A percentile compares a stretch with the other conserved stretches of the same genome.
Conservation (phyloP, 805 yeast genomes). For the Candida schatavii region DNA sequence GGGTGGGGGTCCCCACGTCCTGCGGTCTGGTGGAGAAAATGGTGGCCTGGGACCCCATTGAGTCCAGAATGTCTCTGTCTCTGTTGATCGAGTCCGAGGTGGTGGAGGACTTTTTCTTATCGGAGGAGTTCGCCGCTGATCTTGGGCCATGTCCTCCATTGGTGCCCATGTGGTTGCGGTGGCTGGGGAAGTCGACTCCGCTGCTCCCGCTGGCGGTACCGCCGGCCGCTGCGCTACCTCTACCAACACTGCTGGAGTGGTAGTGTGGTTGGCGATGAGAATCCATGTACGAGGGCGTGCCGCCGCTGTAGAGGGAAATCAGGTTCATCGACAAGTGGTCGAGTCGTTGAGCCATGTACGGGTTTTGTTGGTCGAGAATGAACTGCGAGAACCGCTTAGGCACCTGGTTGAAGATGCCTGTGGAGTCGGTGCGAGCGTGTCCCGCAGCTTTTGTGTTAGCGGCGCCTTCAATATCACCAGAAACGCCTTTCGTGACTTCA, state of each 20-base stretch:
- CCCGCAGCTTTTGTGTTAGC: too few relatives aligned
- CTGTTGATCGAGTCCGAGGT: conserved; percentile 9
- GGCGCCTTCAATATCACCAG: too few relatives aligned
- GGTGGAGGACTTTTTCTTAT: conserved; percentile 6
- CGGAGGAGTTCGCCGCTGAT: conserved; percentile 4
- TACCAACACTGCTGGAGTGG: not conserved
- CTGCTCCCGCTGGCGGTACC: not conserved
- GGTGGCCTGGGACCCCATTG: conserved; percentile 44
- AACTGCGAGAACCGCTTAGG: conserved; percentile 41
- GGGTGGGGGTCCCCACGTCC: conserved; percentile 7
- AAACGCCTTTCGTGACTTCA: not conserved
- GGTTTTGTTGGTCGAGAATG: conserved; percentile 32
- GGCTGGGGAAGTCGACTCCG: too few relatives aligned
- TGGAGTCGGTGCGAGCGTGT: not conserved
- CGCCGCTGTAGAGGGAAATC: conserved; percentile 5
- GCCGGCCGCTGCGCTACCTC: not conserved
- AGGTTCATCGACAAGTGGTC: conserved; percentile 18
- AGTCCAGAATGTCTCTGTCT: conserved; percentile 28
- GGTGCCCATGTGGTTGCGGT: too few relatives aligned
- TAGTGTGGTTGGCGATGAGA: not conserved
- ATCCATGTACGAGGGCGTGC: conserved; percentile 9
- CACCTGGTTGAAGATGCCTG: conserved; percentile 27
- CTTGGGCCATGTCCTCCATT: not conserved
- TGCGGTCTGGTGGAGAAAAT: conserved; percentile 38
- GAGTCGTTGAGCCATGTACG: conserved; percentile 15